Percentiles rank a stretch among this genome's conserved stretches.
These are phyloP conservation scores for Mycena rosella DNA, from an alignment of 768 basidiomycete genomes.

Conservation along the genomic window DNA sequence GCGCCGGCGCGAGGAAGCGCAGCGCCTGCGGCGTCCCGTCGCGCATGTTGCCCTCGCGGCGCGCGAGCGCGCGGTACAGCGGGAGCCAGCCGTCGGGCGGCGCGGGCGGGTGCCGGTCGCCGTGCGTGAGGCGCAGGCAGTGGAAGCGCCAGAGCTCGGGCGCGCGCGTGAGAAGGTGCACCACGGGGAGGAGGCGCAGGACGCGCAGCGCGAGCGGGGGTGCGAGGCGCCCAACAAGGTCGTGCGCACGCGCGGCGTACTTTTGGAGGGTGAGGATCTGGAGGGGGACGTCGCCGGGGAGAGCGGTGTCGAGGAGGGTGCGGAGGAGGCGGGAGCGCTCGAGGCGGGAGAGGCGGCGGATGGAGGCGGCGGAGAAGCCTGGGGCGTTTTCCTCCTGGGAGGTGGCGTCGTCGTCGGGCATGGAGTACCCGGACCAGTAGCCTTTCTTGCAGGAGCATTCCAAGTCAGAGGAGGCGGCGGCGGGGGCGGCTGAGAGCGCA, in stretches of 20 bases:
- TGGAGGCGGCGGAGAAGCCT: constrained; percentile 44
- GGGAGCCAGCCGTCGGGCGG: constrained; percentile 84
- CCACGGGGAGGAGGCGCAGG: constrained; percentile 60
- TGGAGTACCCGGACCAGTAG: constrained; percentile 82
- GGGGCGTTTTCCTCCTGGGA: constrained; percentile 53
- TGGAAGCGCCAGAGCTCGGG: constrained; percentile 85
- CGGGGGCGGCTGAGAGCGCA: constrained; percentile 59
- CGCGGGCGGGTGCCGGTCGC: constrained; percentile 76
- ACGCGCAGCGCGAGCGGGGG: constrained; percentile 75
- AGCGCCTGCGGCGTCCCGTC: constrained; percentile 81
- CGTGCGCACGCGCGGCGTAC: constrained; percentile 85
- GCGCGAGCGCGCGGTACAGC: constrained; percentile 84
- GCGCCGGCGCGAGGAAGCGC: constrained; percentile 79
- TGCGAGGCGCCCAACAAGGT: constrained; percentile 82
- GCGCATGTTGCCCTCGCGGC: constrained; percentile 88
- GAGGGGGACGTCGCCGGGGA: constrained; percentile 84
- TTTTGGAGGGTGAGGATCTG: constrained; percentile 90
- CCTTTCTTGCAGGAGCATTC: constrained; percentile 55
- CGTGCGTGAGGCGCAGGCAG: constrained; percentile 77
- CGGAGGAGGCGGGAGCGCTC: constrained; percentile 37
- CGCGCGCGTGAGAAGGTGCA: constrained; percentile 55
- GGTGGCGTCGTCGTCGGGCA: constrained; percentile 58
- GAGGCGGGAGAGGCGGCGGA: constrained; percentile 32
- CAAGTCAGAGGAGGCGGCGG: constrained; percentile 22
- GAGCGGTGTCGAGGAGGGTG: constrained; percentile 24